Percentiles rank a stretch among this genome's conserved stretches.
phyloP scores from a whole-genome alignment of 1,284 basidiomycete species.

The Limonomyces culmigenus region DNA sequence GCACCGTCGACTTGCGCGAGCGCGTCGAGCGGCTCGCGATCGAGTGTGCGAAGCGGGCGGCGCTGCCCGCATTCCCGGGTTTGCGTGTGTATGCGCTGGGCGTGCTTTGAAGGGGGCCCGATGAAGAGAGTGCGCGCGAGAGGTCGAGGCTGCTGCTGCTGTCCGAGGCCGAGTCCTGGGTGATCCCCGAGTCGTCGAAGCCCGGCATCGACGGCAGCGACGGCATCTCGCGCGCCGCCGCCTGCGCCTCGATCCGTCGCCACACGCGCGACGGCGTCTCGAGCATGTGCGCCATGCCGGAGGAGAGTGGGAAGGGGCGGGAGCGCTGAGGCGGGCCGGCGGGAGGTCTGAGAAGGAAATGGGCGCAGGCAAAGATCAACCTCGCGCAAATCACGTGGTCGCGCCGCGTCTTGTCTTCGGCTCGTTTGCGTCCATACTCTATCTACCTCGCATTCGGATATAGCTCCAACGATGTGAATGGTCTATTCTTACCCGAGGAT shows the following conservation, averaged over 20 bases:
- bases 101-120: slow-evolving; percentile 42
- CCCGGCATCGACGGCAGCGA: slow-evolving; percentile 57
- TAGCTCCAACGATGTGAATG: no score
- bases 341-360: no score
- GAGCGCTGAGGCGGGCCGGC: no score
- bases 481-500: no score
- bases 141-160: slow-evolving; percentile 9
- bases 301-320: no score
- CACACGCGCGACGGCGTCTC: slow-evolving; percentile 70
- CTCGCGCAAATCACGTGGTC: no score
- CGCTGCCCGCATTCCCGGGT: slow-evolving; percentile 39
- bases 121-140: slow-evolving; percentile 17
- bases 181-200: slow-evolving; percentile 48
- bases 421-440: no score
- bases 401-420: no score
- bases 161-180: slow-evolving; percentile 13
- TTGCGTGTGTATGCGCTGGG: slow-evolving; percentile 26
- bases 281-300: no score
- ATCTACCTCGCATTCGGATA: no score
- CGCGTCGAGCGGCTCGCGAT: slow-evolving; percentile 27
- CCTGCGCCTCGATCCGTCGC: slow-evolving; percentile 58
- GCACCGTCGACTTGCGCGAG: neutral
- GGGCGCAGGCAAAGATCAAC: no score
- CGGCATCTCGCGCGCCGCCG: slow-evolving; percentile 54
- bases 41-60: slow-evolving; percentile 57